These are phyloP conservation scores for Tylopilus plumbeoviolaceoides DNA, from an alignment of 768 basidiomycete genomes.

Conservation along the genomic window DNA sequence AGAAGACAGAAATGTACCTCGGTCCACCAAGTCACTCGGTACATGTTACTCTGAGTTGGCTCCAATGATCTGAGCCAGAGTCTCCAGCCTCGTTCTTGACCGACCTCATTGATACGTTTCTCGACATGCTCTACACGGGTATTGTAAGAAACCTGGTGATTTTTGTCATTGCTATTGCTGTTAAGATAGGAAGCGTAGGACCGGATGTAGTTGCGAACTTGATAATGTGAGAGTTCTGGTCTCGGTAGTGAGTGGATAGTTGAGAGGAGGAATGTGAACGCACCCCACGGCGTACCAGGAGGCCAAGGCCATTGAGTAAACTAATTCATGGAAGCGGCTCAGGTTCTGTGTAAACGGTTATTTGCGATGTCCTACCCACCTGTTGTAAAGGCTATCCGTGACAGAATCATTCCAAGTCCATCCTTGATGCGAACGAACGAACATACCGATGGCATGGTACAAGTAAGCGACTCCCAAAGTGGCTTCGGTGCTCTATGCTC, in stretches of 20 bases:
- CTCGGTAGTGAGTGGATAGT: not conserved
- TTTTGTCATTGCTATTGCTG: constrained; percentile 33
- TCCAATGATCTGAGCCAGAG: constrained; percentile 7
- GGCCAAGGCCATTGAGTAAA: constrained; percentile 18
- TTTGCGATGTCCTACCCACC: not conserved
- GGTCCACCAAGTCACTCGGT: constrained; percentile 31
- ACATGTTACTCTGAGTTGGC: constrained; percentile 10
- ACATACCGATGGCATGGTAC: constrained; percentile 10
- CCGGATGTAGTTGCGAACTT: constrained; percentile 31
- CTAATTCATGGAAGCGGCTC: not conserved
- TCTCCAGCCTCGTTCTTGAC: constrained; percentile 7
- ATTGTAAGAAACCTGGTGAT: constrained; percentile 38
- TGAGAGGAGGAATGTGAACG: not conserved
- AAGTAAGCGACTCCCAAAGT: constrained; percentile 15
- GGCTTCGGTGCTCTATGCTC: constrained; percentile 12
- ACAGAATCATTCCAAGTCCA: not conserved
- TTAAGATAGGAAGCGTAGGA: constrained; percentile 14
- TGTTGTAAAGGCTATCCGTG: not conserved
- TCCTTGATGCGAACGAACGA: not conserved
- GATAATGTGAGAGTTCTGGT: constrained; percentile 31
- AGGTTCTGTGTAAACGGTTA: not conserved
- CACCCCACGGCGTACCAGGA: constrained; percentile 11
- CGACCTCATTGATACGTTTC: constrained; percentile 30
- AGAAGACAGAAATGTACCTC: constrained; percentile 5
- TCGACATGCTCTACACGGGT: constrained; percentile 46